A percentile compares a stretch with the other conserved stretches of the same genome.
Evolutionary conservation across 2,329 filamentous ascomycete genomes (phyloP).

Genomic region (Chaetomiaceae sp.): DNA sequence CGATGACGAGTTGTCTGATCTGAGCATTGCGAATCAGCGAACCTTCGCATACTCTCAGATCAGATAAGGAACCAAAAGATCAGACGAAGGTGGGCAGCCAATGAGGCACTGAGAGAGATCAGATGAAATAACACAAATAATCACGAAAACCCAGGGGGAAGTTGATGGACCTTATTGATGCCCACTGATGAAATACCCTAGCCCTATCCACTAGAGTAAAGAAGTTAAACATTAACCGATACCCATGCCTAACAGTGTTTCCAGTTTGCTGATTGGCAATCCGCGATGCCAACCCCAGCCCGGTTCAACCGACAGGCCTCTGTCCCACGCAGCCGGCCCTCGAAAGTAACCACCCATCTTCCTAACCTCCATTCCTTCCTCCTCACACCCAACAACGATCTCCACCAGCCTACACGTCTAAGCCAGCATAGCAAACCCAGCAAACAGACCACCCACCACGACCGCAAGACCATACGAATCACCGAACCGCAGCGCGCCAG

Average conservation of each 20-base stretch:
- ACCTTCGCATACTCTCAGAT: too few species aligned
- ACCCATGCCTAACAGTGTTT: conserved; percentile 6
- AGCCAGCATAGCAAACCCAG: conserved; percentile 37
- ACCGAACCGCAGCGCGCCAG: conserved; percentile 32
- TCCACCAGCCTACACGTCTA: conserved; percentile 26
- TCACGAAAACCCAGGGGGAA: too few species aligned
- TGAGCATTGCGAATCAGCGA: too few species aligned
- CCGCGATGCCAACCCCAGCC: neutral
- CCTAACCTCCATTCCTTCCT: too few species aligned
- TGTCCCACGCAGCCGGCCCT: too few species aligned
- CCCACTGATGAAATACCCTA: conserved; percentile 2
- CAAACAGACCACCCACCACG: conserved; percentile 27
- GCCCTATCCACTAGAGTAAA: neutral
- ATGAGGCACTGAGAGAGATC: too few species aligned
- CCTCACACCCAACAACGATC: neutral
- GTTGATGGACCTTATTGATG: neutral
- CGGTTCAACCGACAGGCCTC: neutral
- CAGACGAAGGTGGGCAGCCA: too few species aligned
- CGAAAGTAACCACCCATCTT: neutral
- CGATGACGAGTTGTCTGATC: too few species aligned
- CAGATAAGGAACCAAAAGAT: too few species aligned
- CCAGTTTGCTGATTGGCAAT: neutral
- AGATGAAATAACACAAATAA: too few species aligned
- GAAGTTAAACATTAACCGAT: neutral
- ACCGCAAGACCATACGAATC: conserved; percentile 25